Evolutionary conservation across 441 rosid species (phyloP).

Genomic region (Adansonia grandidieri): DNA sequence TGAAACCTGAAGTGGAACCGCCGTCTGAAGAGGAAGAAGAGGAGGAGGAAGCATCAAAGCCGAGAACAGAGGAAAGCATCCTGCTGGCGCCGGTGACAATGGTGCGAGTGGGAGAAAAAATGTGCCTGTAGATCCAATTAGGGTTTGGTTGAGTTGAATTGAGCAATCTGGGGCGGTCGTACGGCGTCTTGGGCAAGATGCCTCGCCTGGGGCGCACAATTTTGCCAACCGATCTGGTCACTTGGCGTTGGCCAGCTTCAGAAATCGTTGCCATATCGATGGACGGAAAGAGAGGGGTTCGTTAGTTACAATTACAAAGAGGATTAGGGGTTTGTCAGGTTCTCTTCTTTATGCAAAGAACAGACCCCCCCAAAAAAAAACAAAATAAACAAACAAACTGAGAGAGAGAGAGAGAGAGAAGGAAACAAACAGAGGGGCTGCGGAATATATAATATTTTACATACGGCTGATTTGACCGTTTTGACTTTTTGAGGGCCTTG

Average conservation of each 20-base stretch:
- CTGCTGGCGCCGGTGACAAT: conserved; percentile 86
- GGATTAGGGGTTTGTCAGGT: too few species aligned
- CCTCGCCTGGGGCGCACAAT: conserved; percentile 46
- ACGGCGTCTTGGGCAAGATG: conserved; percentile 46
- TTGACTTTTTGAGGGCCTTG: too few species aligned
- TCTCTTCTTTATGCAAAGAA: too few species aligned
- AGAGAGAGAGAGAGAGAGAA: too few species aligned
- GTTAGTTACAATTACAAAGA: neutral
- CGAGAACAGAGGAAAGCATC: conserved; percentile 65
- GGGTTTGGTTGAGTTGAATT: conserved; percentile 54
- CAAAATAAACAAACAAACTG: too few species aligned
- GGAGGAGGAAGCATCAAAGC: conserved; percentile 48
- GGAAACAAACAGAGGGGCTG: too few species aligned
- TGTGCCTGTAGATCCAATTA: conserved; percentile 80
- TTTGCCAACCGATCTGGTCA: conserved; percentile 55
- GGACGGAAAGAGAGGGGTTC: neutral
- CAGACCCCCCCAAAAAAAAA: too few species aligned
- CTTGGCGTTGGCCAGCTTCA: conserved; percentile 9
- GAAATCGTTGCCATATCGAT: neutral
- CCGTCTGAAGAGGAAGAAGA: conserved; percentile 47
- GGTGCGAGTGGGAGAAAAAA: conserved; percentile 72
- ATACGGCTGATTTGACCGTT: too few species aligned
- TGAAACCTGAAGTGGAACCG: conserved; percentile 54
- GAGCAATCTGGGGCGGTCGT: conserved; percentile 50
- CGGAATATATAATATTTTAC: too few species aligned